phyloP scores from a whole-genome alignment of 306 rosid species.

The Inga laurina region DNA sequence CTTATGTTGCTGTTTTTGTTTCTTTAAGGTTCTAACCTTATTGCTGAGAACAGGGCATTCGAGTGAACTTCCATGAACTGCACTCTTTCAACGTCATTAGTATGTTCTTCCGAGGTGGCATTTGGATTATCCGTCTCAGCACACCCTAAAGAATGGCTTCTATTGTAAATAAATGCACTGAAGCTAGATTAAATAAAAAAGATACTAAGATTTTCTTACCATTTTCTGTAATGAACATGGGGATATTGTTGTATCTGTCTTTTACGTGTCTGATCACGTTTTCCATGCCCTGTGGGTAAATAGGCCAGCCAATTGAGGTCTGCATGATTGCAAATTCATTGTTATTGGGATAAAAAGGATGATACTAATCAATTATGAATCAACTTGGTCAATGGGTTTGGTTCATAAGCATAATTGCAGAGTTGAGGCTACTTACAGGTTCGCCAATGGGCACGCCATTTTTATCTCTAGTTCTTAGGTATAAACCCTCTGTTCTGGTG shows the following conservation, averaged over 20 bases:
- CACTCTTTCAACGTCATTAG: not conserved
- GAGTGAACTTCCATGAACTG: not conserved
- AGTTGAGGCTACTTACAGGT: conserved; percentile 35
- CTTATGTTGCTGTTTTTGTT: not conserved
- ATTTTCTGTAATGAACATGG: conserved; percentile 76
- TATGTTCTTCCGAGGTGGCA: not conserved
- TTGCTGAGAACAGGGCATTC: not conserved
- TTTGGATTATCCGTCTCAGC: not conserved
- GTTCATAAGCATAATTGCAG: not conserved
- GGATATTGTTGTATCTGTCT: conserved; percentile 64
- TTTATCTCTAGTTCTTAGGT: conserved; percentile 30
- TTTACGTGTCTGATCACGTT: conserved; percentile 54
- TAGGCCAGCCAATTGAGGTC: conserved; percentile 56
- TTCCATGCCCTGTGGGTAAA: conserved; percentile 74
- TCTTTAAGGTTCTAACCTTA: not conserved
- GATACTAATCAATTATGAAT: not conserved
- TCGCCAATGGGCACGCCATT: conserved; percentile 57
- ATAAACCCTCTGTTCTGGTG: conserved; percentile 63
- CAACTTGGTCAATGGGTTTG: not conserved
- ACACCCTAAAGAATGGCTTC: not conserved
- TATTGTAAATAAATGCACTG: not conserved
- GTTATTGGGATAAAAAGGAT: not conserved
- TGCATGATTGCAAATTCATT: conserved; percentile 30
- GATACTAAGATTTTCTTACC: conserved; percentile 44
- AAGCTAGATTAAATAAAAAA: not conserved